Percentiles rank a stretch among this genome's conserved stretches.
phyloP scores from a whole-genome alignment of 306 rosid genomes.

The Trifolium subterraneum region DNA sequence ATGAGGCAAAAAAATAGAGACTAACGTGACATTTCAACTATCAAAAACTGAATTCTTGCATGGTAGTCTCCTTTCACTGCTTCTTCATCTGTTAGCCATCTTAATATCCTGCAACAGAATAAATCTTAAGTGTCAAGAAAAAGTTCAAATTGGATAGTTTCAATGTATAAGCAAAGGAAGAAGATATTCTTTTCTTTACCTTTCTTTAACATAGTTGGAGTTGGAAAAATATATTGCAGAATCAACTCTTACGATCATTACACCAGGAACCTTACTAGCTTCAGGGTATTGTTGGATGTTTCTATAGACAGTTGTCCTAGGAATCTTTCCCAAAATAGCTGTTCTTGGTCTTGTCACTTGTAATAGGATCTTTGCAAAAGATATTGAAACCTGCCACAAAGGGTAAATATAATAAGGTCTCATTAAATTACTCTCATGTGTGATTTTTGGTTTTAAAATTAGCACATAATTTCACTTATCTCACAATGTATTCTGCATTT shows the following conservation, averaged over 20 bases:
- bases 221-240: constrained; percentile 96
- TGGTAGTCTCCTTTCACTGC: constrained; percentile 55
- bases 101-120: constrained; percentile 67
- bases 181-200: constrained; percentile 54
- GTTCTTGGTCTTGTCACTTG: constrained; percentile 96
- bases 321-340: constrained; percentile 86
- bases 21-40: constrained; percentile 94
- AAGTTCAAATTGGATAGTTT: background rate
- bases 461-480: background rate
- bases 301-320: constrained; percentile 82
- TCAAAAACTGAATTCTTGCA: constrained; percentile 70
- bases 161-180: constrained; percentile 3
- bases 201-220: constrained; percentile 89
- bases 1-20: constrained; percentile 1
- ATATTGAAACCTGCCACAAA: constrained; percentile 72
- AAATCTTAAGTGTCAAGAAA: constrained; percentile 28
- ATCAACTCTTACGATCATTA: constrained; percentile 86
- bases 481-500: background rate
- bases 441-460: background rate
- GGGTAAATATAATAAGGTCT: background rate
- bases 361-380: constrained; percentile 90
- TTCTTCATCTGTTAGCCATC: constrained; percentile 90
- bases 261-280: constrained; percentile 75
- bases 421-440: background rate
- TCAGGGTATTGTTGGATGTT: constrained; percentile 91